Evolutionary conservation across 371 early-diverging fungal genomes (phyloP).

Genomic region (Syncephalastrum monosporum): DNA sequence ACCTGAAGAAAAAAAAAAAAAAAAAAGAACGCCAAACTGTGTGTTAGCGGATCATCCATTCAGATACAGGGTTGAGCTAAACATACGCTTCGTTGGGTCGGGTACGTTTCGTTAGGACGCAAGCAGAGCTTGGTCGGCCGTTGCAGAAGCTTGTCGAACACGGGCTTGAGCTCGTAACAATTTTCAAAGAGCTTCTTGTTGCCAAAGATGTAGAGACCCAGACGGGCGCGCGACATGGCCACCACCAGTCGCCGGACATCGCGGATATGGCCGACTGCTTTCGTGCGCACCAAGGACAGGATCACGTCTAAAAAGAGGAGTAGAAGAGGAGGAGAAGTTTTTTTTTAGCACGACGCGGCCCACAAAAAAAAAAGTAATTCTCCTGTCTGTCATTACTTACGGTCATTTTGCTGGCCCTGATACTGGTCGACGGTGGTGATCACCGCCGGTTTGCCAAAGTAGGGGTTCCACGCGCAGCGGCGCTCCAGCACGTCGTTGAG

Average conservation of each 20-base stretch:
- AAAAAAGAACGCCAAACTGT: background rate
- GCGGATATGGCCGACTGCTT: slow-evolving; percentile 85
- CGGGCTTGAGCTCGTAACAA: slow-evolving; percentile 75
- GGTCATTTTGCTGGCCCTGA: slow-evolving; percentile 95
- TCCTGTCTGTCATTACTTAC: slow-evolving; percentile 32
- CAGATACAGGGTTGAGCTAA: background rate
- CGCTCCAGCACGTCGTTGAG: slow-evolving; percentile 85
- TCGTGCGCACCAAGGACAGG: slow-evolving; percentile 91
- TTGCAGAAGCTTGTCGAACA: slow-evolving; percentile 52
- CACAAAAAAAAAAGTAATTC: too few relatives aligned
- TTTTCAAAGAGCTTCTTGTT: slow-evolving; percentile 67
- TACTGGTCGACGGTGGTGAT: slow-evolving; percentile 93
- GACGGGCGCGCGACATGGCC: slow-evolving; percentile 88
- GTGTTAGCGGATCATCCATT: background rate
- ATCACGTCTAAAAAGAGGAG: slow-evolving; percentile 86
- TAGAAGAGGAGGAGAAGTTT: too few relatives aligned
- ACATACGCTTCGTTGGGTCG: slow-evolving; percentile 26
- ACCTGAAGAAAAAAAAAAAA: slow-evolving; percentile 3
- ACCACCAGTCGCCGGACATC: slow-evolving; percentile 89
- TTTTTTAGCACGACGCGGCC: too few relatives aligned
- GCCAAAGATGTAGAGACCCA: slow-evolving; percentile 93
- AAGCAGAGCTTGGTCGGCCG: slow-evolving; percentile 58
- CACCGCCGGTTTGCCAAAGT: slow-evolving; percentile 69
- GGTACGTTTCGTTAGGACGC: slow-evolving; percentile 58
- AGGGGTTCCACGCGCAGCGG: slow-evolving; percentile 83